phyloP scores from a whole-genome alignment of 495 filamentous ascomycete species.

The Talaromyces ruber region DNA sequence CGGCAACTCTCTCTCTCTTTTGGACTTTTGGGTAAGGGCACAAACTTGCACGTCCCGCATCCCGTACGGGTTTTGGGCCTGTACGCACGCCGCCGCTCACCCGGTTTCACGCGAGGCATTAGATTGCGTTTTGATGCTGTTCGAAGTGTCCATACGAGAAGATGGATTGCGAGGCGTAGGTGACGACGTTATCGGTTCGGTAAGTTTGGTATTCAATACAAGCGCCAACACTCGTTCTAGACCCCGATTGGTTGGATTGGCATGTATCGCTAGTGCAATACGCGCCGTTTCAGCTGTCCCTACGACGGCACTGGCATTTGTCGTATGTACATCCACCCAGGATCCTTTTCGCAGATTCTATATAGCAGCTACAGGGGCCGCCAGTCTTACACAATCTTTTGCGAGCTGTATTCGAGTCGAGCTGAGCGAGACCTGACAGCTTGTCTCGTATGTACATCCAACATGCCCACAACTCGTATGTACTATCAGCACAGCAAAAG shows the following conservation, averaged over 20 bases:
- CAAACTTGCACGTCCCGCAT: conserved; percentile 3
- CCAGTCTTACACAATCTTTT: too few species aligned
- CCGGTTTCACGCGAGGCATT: conserved; percentile 5
- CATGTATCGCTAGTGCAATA: not conserved
- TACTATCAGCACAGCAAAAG: not conserved
- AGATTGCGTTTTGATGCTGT: not conserved
- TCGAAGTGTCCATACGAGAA: not conserved
- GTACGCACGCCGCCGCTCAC: not conserved
- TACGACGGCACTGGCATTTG: not conserved
- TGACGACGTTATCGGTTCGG: not conserved
- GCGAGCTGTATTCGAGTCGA: too few species aligned
- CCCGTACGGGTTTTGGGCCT: conserved; percentile 1
- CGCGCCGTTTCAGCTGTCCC: not conserved
- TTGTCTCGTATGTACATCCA: not conserved
- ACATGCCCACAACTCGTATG: not conserved
- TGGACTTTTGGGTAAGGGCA: not conserved
- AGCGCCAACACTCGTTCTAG: not conserved
- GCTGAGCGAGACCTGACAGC: too few species aligned
- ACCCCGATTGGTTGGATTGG: not conserved
- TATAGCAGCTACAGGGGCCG: too few species aligned
- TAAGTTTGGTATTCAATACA: not conserved
- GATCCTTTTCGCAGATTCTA: too few species aligned
- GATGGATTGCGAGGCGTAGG: not conserved
- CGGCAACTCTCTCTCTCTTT: not conserved
- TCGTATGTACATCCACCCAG: too few species aligned